A percentile compares a stretch with the other conserved stretches of the same genome.
Evolutionary conservation across 148 eudicot genomes (phyloP).

Genomic region (Rhododendron griersonianum): DNA sequence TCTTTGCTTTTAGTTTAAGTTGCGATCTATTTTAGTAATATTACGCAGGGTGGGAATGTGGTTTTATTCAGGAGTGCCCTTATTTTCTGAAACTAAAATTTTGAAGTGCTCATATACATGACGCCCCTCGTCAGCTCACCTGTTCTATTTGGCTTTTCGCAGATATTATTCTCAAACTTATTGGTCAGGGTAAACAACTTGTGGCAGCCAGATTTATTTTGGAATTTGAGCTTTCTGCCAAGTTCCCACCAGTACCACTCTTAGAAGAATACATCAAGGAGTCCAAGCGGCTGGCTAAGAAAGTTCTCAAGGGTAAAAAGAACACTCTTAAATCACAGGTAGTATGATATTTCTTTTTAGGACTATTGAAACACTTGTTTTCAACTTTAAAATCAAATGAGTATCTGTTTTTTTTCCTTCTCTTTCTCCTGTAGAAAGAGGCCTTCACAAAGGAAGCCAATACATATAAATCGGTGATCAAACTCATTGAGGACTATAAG

Average conservation of each 20-base stretch:
- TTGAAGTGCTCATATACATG: background rate
- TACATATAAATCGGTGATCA: slow-evolving; percentile 32
- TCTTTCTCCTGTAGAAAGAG: slow-evolving; percentile 25
- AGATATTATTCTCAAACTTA: slow-evolving; percentile 32
- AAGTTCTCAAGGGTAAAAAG: slow-evolving; percentile 21
- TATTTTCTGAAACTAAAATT: background rate
- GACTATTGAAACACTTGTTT: background rate
- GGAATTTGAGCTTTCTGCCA: slow-evolving; percentile 31
- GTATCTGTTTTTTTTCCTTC: background rate
- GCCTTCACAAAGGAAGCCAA: slow-evolving; percentile 27
- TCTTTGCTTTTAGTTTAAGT: background rate
- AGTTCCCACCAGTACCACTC: slow-evolving; percentile 38
- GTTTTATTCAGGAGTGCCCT: background rate
- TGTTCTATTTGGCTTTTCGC: background rate
- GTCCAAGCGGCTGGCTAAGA: slow-evolving; percentile 20
- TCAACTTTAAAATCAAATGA: slow-evolving; percentile 1
- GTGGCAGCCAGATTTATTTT: slow-evolving; percentile 32
- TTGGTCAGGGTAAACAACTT: slow-evolving; percentile 31
- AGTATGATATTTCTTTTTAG: background rate
- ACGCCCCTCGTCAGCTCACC: background rate
- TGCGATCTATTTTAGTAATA: background rate
- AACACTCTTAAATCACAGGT: slow-evolving; percentile 23
- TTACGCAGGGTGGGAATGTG: background rate
- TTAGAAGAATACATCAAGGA: slow-evolving; percentile 27
- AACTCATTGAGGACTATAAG: slow-evolving; percentile 26